These are phyloP conservation scores for Globisporangium nodosum DNA, from an alignment of 352 stramenopile species.

Conservation along the genomic window DNA sequence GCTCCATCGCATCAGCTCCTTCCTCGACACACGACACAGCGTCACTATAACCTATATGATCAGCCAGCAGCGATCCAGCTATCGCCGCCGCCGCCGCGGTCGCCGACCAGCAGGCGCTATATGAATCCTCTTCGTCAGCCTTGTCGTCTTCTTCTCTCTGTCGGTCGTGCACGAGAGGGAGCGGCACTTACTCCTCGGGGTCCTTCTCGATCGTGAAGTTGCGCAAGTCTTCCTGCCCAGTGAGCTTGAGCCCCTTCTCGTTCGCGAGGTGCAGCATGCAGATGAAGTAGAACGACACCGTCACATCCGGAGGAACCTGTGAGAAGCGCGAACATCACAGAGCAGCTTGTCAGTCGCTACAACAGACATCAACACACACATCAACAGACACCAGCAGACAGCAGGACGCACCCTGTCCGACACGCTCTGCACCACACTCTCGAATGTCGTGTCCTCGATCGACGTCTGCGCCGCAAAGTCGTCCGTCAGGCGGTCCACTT, in stretches of 20 bases:
- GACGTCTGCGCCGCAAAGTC: constrained; percentile 12
- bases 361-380: not conserved
- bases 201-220: constrained; percentile 74
- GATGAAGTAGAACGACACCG: constrained; percentile 98
- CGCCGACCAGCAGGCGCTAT: not conserved
- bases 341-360: too few species aligned
- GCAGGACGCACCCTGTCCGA: constrained; percentile 53
- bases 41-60: constrained; percentile 13
- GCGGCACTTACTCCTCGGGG: constrained; percentile 5
- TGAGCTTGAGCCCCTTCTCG: constrained; percentile 93
- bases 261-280: constrained; percentile 98
- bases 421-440: constrained; percentile 89
- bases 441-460: constrained; percentile 48
- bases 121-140: not conserved
- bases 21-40: not conserved
- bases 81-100: not conserved
- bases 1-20: too few species aligned
- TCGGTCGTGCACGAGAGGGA: constrained; percentile 4
- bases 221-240: constrained; percentile 65
- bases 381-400: not conserved
- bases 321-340: constrained; percentile 6
- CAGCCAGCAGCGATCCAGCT: not conserved
- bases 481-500: constrained; percentile 14
- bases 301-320: constrained; percentile 91
- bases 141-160: not conserved